phyloP scores from a whole-genome alignment of 2,329 filamentous ascomycete species.

The Aspergillus sp. region DNA sequence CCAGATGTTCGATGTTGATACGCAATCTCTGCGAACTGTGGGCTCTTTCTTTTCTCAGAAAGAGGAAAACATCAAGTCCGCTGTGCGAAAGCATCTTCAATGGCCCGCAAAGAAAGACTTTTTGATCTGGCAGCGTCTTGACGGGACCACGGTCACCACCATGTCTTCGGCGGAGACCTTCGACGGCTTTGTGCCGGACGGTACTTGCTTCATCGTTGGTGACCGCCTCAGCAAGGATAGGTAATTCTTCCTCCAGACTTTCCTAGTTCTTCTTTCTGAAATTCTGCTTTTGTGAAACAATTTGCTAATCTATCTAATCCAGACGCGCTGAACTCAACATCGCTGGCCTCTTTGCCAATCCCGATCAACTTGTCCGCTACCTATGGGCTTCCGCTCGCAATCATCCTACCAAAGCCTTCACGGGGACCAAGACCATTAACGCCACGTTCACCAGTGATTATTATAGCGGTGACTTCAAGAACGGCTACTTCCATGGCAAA shows the following conservation, averaged over 20 bases:
- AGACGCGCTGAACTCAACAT: conserved; percentile 35
- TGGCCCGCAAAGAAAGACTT: conserved; percentile 42
- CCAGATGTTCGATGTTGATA: conserved; percentile 53
- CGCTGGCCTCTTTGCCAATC: conserved; percentile 37
- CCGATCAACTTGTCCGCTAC: conserved; percentile 43
- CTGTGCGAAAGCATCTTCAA: conserved; percentile 39
- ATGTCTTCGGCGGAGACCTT: conserved; percentile 38
- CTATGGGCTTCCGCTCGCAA: conserved; percentile 45
- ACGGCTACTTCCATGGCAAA: conserved; percentile 53
- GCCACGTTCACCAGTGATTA: conserved; percentile 55
- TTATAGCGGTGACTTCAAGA: conserved; percentile 55
- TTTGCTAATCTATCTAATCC: neutral
- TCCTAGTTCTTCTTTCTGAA: neutral
- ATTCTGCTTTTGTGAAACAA: neutral
- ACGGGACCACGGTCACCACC: conserved; percentile 35
- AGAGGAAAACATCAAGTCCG: conserved; percentile 40
- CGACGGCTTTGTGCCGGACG: conserved; percentile 35
- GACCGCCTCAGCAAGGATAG: conserved; percentile 40
- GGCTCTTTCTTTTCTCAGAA: conserved; percentile 44
- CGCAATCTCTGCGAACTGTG: conserved; percentile 41
- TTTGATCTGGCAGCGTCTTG: conserved; percentile 44
- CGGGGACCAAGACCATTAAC: conserved; percentile 51
- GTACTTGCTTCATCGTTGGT: conserved; percentile 43
- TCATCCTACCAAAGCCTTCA: conserved; percentile 46
- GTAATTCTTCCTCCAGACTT: conserved; percentile 15